phyloP scores from a whole-genome alignment of 192 early-diverging fungal genomes.

The Entomortierella beljakovae region DNA sequence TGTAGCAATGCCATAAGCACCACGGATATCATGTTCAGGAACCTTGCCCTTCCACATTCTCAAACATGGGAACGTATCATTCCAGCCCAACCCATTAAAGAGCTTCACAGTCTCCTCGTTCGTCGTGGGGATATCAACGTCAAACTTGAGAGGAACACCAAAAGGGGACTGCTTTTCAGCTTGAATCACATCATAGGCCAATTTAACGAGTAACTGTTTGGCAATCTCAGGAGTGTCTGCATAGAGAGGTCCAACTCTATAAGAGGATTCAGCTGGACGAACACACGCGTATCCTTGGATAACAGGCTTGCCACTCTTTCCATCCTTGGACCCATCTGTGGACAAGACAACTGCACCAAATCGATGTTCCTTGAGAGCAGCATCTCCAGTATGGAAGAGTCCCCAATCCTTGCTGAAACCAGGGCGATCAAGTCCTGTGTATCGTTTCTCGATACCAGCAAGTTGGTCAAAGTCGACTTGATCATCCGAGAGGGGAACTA shows the following conservation, averaged over 20 bases:
- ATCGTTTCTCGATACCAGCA: slow-evolving; percentile 9
- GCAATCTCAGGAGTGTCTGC: slow-evolving; percentile 33
- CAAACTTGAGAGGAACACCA: slow-evolving; percentile 10
- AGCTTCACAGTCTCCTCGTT: slow-evolving; percentile 19
- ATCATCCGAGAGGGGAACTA: slow-evolving; percentile 16
- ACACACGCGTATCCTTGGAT: slow-evolving; percentile 40
- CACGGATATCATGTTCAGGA: slow-evolving; percentile 45
- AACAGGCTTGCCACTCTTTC: slow-evolving; percentile 3
- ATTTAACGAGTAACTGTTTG: slow-evolving; percentile 38
- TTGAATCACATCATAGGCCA: slow-evolving; percentile 15
- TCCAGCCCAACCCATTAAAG: slow-evolving; percentile 36
- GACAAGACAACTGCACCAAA: slow-evolving; percentile 21
- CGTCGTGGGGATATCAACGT: slow-evolving; percentile 25
- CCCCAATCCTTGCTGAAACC: slow-evolving; percentile 27
- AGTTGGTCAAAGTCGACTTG: slow-evolving; percentile 25
- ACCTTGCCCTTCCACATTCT: slow-evolving; percentile 56
- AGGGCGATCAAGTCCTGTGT: slow-evolving; percentile 34
- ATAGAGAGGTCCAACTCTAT: slow-evolving; percentile 50
- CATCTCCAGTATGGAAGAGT: slow-evolving; percentile 18
- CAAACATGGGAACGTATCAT: slow-evolving; percentile 31
- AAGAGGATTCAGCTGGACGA: slow-evolving; percentile 45
- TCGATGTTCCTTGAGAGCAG: slow-evolving; percentile 21
- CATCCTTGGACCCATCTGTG: neutral
- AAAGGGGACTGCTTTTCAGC: slow-evolving; percentile 9
- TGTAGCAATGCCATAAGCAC: slow-evolving; percentile 31